Conservation (phyloP, 805 yeast species). For the Saccharomycopsis sp. region DNA sequence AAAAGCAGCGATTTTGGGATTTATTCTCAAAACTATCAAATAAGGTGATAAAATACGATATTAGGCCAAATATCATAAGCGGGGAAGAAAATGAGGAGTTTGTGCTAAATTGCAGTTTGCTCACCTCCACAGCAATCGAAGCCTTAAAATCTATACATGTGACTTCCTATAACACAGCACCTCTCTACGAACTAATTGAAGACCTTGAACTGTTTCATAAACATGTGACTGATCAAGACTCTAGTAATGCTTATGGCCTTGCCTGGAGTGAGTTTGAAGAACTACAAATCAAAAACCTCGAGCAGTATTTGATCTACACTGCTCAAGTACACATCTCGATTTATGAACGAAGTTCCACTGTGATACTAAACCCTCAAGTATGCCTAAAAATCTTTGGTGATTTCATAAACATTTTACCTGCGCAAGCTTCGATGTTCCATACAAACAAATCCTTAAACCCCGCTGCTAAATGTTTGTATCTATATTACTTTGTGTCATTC, state of each 20-base stretch:
- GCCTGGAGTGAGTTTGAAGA: background rate
- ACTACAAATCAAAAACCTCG: background rate
- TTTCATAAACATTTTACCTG: slow-evolving; percentile 2
- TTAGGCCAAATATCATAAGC: background rate
- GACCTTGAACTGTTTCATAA: slow-evolving; percentile 9
- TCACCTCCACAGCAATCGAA: slow-evolving; percentile 1
- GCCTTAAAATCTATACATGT: slow-evolving; percentile 9
- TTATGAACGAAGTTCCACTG: background rate
- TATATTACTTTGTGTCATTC: slow-evolving; percentile 8
- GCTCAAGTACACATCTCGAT: background rate
- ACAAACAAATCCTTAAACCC: slow-evolving; percentile 1
- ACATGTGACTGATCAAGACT: background rate
- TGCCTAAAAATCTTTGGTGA: background rate
- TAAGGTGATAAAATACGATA: background rate
- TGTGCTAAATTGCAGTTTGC: background rate
- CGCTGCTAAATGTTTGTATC: background rate
- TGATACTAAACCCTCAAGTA: background rate
- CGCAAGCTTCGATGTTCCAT: background rate
- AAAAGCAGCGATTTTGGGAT: background rate
- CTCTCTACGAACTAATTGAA: slow-evolving; percentile 4
- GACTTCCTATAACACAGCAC: slow-evolving; percentile 3
- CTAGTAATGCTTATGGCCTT: background rate
- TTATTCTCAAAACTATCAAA: background rate
- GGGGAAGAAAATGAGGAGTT: background rate
- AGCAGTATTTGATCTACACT: background rate